phyloP scores from a whole-genome alignment of 805 yeast genomes.

The Candida qinlingensis region DNA sequence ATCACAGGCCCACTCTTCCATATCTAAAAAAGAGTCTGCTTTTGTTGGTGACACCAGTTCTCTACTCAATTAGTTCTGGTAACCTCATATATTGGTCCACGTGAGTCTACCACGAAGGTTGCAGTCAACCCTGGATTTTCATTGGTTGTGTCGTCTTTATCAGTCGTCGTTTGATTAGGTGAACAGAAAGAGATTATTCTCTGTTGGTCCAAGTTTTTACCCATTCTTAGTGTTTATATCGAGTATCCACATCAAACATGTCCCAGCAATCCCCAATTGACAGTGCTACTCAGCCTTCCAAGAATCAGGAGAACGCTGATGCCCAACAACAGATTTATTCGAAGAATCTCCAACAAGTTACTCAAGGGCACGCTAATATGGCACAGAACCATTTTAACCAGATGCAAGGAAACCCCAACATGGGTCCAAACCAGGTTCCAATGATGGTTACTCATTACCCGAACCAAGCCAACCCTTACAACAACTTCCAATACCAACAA shows the following conservation, averaged over 20 bases:
- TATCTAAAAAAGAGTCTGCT: too few relatives aligned
- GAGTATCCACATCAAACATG: not conserved
- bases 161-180: not conserved
- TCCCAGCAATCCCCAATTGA: not conserved
- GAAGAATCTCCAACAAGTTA: not conserved
- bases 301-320: slow-evolving; percentile 3
- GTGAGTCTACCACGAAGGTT: too few relatives aligned
- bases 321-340: slow-evolving; percentile 1
- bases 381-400: not conserved
- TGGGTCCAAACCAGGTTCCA: slow-evolving; percentile 10
- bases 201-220: not conserved
- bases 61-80: too few relatives aligned
- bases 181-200: not conserved
- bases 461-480: slow-evolving; percentile 3
- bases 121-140: not conserved
- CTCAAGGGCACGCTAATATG: not conserved
- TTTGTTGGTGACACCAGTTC: too few relatives aligned
- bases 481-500: slow-evolving; percentile 15
- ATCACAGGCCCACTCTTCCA: not conserved
- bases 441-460: slow-evolving; percentile 21
- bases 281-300: not conserved
- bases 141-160: not conserved
- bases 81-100: too few relatives aligned
- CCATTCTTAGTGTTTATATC: not conserved
- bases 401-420: not conserved